Conservation (phyloP, 2,329 filamentous ascomycete genomes). For the Trichoderma sp. region DNA sequence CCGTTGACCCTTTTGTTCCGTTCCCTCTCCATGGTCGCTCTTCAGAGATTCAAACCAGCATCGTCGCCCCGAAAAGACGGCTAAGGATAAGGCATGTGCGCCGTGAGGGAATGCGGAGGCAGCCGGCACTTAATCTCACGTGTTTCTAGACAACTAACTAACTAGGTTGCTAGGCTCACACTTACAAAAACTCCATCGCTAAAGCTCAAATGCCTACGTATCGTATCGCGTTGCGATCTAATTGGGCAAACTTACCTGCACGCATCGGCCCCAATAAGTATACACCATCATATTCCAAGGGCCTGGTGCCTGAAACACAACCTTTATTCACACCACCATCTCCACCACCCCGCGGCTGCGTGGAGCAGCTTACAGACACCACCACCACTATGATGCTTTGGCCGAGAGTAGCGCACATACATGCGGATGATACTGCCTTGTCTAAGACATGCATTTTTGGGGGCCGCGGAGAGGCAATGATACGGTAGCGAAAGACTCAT, state of each 20-base stretch:
- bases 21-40: background rate
- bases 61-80: constrained; percentile 9
- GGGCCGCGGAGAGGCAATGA: constrained; percentile 25
- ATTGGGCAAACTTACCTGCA: background rate
- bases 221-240: background rate
- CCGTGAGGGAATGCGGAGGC: constrained; percentile 20
- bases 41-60: background rate
- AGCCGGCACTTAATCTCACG: constrained; percentile 21
- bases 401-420: constrained; percentile 18
- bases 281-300: background rate
- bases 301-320: background rate
- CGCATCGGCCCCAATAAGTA: background rate
- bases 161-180: background rate
- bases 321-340: constrained; percentile 22
- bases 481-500: constrained; percentile 13
- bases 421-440: constrained; percentile 25
- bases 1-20: background rate
- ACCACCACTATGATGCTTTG: constrained; percentile 20
- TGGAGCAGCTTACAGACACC: constrained; percentile 16
- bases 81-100: constrained; percentile 5
- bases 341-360: background rate
- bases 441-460: constrained; percentile 27
- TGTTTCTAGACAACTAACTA: constrained; percentile 3
- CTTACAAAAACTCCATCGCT: background rate
- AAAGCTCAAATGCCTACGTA: background rate